Evolutionary conservation across 352 stramenopile species (phyloP), one percentile per base, ranked within the genome.

Genomic region (Globisporangium irregulare): DNA sequence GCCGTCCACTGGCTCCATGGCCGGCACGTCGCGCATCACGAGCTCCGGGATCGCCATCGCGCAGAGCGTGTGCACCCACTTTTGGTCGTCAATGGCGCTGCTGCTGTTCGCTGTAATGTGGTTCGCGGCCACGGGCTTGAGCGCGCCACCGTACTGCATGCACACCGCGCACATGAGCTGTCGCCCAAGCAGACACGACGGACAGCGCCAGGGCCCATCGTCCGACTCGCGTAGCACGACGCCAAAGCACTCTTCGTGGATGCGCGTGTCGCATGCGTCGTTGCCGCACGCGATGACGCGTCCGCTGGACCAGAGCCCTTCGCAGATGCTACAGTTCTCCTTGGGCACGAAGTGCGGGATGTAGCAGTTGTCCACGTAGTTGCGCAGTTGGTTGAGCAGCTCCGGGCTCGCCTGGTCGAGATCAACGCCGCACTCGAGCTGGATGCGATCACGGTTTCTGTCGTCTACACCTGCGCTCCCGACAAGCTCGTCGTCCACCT

Each of bases 171-270:
- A 96, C 59, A 77, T 71, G 18, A 95, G 74, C 68, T 87, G 81
- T 5, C 82, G 79, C 1, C 86, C 84, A 12, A 94, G 68, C 8
- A 91, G 72, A 73, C 87, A 95, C n/a, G 83, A 89, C 25, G 87
- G 81, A 69, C 87, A 95, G 54, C 72, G 71, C 87, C 87, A 95
- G 10, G 86, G 81, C 0, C 87, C 87, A 57, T 89, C 73, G 20
- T 70, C 55, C 7, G 69, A 14, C 38, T 83, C 72, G 14, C 86
- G 80, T 32, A 95, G 59, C 24, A 95, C 73, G 38, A 89, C 78
- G 25, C 87, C 87, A 66, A 93, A 95, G 58, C 87, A 95, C 59
- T 94, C 87, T 63, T 95, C 87, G 63, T 95, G 87, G 59, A 95
- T 78, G 56, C 80, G 71, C 7, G 83, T 79, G 18, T 78, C 70